Evolutionary conservation across 345 rosid species (phyloP).

Genomic region (Gossypioides kirkii): DNA sequence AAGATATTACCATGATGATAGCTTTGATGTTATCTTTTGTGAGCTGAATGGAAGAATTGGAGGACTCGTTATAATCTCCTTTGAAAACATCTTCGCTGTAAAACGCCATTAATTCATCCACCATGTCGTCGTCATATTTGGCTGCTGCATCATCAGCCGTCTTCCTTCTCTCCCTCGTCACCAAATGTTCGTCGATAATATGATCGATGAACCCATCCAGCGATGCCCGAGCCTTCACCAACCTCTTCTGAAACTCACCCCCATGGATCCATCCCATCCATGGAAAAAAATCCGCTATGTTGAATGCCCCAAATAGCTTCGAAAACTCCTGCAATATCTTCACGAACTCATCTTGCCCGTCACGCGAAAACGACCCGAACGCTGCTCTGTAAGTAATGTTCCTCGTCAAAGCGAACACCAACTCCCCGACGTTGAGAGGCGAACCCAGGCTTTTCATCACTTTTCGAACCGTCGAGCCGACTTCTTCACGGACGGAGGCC

Average conservation of each 20-base stretch:
- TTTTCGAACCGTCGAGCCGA: constrained; percentile 34
- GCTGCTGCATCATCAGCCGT: constrained; percentile 4
- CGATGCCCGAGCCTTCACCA: constrained; percentile 50
- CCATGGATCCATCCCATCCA: constrained; percentile 61
- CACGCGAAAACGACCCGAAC: constrained; percentile 55
- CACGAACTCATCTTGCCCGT: constrained; percentile 67
- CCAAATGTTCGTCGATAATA: constrained; percentile 69
- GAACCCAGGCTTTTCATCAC: constrained; percentile 36
- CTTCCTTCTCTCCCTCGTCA: constrained; percentile 24
- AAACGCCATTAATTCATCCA: constrained; percentile 75
- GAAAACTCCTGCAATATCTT: constrained; percentile 82
- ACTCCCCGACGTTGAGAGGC: constrained; percentile 58
- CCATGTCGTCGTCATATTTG: constrained; percentile 56
- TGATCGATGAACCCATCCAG: constrained; percentile 68
- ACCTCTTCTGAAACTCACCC: constrained; percentile 40
- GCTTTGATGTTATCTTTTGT: constrained; percentile 82
- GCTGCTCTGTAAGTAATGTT: constrained; percentile 77
- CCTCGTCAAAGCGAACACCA: constrained; percentile 60
- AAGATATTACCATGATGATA: constrained; percentile 67
- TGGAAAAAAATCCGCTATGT: constrained; percentile 75
- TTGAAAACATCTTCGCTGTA: constrained; percentile 38
- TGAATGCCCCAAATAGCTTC: constrained; percentile 79
- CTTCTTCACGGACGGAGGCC: constrained; percentile 85
- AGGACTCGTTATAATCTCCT: constrained; percentile 31
- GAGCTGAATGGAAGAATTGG: constrained; percentile 45